These are phyloP conservation scores for Cryphonectria carpinicola DNA, from an alignment of 2,329 filamentous ascomycete species.

Conservation along the genomic window DNA sequence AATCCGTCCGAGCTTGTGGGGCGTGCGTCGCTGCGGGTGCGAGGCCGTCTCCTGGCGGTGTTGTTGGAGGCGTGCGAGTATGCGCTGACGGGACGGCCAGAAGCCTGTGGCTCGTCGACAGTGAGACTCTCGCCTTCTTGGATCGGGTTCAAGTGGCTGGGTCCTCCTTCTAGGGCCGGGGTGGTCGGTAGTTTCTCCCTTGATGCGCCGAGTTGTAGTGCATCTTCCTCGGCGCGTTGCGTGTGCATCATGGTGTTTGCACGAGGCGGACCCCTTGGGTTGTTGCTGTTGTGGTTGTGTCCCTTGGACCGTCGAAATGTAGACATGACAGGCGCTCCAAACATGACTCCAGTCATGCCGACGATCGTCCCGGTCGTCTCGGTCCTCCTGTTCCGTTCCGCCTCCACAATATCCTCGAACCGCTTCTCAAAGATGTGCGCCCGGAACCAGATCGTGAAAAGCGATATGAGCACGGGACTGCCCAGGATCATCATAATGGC, in stretches of 20 bases:
- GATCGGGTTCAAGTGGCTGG: slow-evolving; percentile 24
- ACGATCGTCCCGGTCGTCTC: slow-evolving; percentile 32
- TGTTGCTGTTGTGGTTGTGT: not conserved
- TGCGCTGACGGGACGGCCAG: slow-evolving; percentile 12
- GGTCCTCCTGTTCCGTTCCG: slow-evolving; percentile 42
- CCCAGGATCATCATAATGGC: slow-evolving; percentile 67
- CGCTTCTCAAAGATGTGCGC: slow-evolving; percentile 65
- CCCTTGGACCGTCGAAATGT: slow-evolving; percentile 18
- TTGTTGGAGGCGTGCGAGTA: slow-evolving; percentile 11
- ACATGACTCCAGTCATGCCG: slow-evolving; percentile 32
- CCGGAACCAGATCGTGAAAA: slow-evolving; percentile 64
- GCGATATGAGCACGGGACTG: slow-evolving; percentile 66
- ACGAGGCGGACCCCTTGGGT: not conserved
- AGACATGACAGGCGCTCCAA: slow-evolving; percentile 32
- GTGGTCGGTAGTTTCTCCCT: not conserved
- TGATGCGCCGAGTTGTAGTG: slow-evolving; percentile 10
- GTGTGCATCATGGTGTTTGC: slow-evolving; percentile 14
- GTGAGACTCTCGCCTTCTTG: slow-evolving; percentile 21
- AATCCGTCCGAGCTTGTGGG: slow-evolving; percentile 30
- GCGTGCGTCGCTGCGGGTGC: slow-evolving; percentile 18
- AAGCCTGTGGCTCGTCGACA: not conserved
- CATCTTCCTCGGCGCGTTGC: slow-evolving; percentile 25
- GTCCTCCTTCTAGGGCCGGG: not conserved
- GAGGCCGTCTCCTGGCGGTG: slow-evolving; percentile 11
- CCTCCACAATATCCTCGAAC: slow-evolving; percentile 57